A percentile compares a stretch with the other conserved stretches of the same genome.
Evolutionary conservation across 202 grass and related monocot genomes (phyloP).

Genomic region (Setaria italica): DNA sequence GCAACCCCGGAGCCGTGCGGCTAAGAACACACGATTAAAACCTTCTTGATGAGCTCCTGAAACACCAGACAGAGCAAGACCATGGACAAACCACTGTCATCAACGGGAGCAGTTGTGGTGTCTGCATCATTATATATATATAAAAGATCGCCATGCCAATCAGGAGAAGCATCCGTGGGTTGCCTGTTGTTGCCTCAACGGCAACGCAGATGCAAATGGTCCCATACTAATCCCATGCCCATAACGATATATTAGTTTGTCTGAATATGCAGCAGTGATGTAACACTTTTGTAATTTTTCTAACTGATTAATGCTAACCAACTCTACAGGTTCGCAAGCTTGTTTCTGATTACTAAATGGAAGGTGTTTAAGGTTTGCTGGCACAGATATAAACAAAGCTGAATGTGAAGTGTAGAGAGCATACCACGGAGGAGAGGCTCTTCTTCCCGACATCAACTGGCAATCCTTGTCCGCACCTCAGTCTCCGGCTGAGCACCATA

Average conservation of each 20-base stretch:
- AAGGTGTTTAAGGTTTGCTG: constrained; percentile 10
- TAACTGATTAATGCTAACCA: background rate
- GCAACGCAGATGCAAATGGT: constrained; percentile 5
- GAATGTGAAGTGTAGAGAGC: background rate
- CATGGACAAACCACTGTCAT: constrained; percentile 36
- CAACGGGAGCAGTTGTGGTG: constrained; percentile 44
- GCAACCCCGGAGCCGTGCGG: constrained; percentile 39
- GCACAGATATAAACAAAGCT: constrained; percentile 17
- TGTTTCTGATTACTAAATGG: constrained; percentile 18
- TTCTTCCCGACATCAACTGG: constrained; percentile 51
- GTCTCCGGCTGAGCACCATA: constrained; percentile 74
- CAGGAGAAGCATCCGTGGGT: constrained; percentile 30
- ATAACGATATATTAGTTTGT: constrained; percentile 2
- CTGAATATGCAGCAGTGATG: constrained; percentile 26
- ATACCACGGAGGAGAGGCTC: constrained; percentile 60
- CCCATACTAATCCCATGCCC: constrained; percentile 20
- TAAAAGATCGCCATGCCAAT: constrained; percentile 24
- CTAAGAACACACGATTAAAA: constrained; percentile 73
- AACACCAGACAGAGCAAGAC: constrained; percentile 51
- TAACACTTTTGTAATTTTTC: background rate
- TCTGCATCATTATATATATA: constrained; percentile 24
- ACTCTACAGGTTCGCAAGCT: background rate
- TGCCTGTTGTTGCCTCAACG: constrained; percentile 19
- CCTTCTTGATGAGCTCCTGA: constrained; percentile 78
- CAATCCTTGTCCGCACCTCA: constrained; percentile 55